Percentiles rank a stretch among this genome's conserved stretches.
These are phyloP conservation scores for Neofusicoccum laricinum DNA, from an alignment of 2,329 filamentous ascomycete species.

Conservation along the genomic window DNA sequence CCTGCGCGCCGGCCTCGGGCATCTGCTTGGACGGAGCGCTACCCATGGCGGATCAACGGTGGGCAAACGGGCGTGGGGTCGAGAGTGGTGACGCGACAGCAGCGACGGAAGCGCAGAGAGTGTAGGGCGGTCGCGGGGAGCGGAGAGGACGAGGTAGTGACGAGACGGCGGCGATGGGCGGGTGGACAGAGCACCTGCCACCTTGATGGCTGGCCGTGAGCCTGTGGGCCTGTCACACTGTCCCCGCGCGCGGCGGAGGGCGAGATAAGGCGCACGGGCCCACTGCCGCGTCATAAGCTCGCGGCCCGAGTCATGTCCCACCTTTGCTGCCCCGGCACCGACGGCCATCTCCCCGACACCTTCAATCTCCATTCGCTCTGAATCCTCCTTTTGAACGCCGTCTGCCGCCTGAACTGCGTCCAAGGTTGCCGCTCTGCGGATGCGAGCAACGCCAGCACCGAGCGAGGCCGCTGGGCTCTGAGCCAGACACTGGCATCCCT, in stretches of 20 bases:
- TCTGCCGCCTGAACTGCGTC: too few relatives aligned
- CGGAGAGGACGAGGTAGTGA: not conserved
- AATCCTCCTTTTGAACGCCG: too few relatives aligned
- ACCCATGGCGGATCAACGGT: constrained; percentile 26
- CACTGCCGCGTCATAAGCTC: not conserved
- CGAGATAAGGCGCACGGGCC: not conserved
- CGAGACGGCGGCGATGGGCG: not conserved
- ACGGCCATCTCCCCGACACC: not conserved
- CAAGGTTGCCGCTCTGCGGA: too few relatives aligned
- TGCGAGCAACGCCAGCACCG: too few relatives aligned
- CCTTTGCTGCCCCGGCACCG: not conserved
- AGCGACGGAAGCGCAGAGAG: too few relatives aligned
- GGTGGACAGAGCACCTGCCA: not conserved
- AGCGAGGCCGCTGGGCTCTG: too few relatives aligned
- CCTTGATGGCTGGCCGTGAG: constrained; percentile 17
- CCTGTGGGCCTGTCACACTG: too few relatives aligned
- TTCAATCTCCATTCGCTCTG: too few relatives aligned
- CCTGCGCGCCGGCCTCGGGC: constrained; percentile 34
- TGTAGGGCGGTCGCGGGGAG: too few relatives aligned
- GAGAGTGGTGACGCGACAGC: too few relatives aligned
- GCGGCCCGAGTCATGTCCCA: not conserved
- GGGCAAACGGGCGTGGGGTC: not conserved
- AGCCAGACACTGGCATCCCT: too few relatives aligned
- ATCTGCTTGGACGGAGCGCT: constrained; percentile 30
- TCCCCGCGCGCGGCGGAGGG: too few relatives aligned